Evolutionary conservation across 2,329 filamentous ascomycete genomes (phyloP).

Genomic region (Nigrograna mackinnonii): DNA sequence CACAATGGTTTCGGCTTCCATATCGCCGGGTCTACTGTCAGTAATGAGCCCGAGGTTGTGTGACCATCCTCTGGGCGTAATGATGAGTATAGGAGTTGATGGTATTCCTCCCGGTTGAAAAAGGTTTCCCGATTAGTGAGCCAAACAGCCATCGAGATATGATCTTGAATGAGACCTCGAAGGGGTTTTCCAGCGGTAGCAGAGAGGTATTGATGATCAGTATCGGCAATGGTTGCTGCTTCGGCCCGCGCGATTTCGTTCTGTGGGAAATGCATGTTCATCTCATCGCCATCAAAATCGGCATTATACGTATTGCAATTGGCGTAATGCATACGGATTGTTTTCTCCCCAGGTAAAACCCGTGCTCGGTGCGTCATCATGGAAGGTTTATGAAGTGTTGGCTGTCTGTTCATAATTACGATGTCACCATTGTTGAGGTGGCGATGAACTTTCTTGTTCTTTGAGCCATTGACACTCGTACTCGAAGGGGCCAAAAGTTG

Average conservation of each 20-base stretch:
- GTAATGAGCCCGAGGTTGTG: constrained; percentile 79
- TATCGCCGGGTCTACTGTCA: constrained; percentile 79
- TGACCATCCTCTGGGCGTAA: constrained; percentile 89
- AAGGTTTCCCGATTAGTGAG: constrained; percentile 91
- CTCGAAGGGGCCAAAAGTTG: constrained; percentile 86
- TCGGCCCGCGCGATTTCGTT: constrained; percentile 94
- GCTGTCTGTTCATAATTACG: constrained; percentile 98
- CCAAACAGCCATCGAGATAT: constrained; percentile 91
- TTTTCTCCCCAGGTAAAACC: constrained; percentile 92
- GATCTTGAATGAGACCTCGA: constrained; percentile 96
- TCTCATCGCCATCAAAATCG: constrained; percentile 98
- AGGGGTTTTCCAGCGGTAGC: constrained; percentile 92
- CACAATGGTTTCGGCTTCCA: constrained; percentile 80
- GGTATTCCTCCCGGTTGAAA: constrained; percentile 85
- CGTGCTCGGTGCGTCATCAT: constrained; percentile 98
- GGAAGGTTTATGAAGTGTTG: constrained; percentile 95
- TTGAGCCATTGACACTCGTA: constrained; percentile 71
- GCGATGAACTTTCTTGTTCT: constrained; percentile 94
- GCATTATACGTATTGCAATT: constrained; percentile 99
- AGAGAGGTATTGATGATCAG: constrained; percentile 95
- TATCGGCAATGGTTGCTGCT: constrained; percentile 90
- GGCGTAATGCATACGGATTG: constrained; percentile 98
- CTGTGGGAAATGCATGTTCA: constrained; percentile 99
- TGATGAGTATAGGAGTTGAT: constrained; percentile 90
- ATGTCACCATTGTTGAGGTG: constrained; percentile 97